Evolutionary conservation across 2,329 filamentous ascomycete species (phyloP), one percentile per base, ranked within the genome.

Genomic region (Teratosphaeria destructans): DNA sequence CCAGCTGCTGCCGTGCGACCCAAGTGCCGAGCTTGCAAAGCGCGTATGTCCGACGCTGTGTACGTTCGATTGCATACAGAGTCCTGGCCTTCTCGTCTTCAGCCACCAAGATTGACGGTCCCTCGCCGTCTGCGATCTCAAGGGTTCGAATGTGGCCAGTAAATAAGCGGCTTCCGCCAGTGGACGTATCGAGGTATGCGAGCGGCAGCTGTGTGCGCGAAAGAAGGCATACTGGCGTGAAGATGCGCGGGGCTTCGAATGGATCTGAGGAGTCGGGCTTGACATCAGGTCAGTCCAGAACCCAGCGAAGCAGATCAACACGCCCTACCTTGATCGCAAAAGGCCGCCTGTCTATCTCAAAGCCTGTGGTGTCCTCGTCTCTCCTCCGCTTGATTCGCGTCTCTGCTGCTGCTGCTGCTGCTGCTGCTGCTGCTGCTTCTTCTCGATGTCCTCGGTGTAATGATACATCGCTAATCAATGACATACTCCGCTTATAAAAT

Each of bases 11-110:
- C 57, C 87, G 69, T 62, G 85, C 81, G 26, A 88, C 79, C 86
- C 87, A 89, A 23, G 76, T 72, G 1, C 83, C 86, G 52, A 94
- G 75, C 66, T 82, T 85, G 71, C 86, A 91, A 29, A 90, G 70
- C 11, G 83, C 82, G 70, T 89, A 92, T 3, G 87, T 76, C 0
- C 81, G 80, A 54, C 75, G 72, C 16, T 78, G 76, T 39, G 88
- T 83, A 27, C 83, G 79, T 74, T 92, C 88, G n/a, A 89, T 74
- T 12, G 81, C 85, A 69, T 84, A 87, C 0, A 82, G 63, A 39
- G 76, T 77, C 59, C 78, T 76, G 61, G 78, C 80, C 29, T 78
- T 75, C 52, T 86, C 82, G 53, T 82, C 78, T 60, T 82, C 78
- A 32, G 84, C 85, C 60, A 90, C 76, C 10, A 90, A 78, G 16